phyloP scores from a whole-genome alignment of 257 asterid species.

The Gardenia jasminoides region DNA sequence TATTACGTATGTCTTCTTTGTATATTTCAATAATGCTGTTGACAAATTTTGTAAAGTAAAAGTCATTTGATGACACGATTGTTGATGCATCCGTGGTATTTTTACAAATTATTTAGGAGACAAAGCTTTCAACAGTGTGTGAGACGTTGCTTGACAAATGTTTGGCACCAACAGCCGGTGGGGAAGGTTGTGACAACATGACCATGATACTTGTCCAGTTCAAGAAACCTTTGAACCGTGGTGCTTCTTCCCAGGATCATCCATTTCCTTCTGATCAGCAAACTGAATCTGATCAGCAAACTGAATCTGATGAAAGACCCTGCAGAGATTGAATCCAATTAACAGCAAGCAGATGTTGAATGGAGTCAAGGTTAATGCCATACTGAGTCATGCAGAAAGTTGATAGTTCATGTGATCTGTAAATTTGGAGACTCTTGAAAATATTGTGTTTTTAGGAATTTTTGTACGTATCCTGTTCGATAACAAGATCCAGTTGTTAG shows the following conservation, averaged over 20 bases:
- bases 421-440: neutral
- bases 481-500: neutral
- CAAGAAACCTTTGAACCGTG: slow-evolving; percentile 37
- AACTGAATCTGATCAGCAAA: slow-evolving; percentile 5
- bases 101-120: slow-evolving; percentile 50
- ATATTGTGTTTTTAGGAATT: neutral
- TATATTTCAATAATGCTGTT: neutral
- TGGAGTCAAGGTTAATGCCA: neutral
- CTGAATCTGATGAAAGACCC: slow-evolving; percentile 4
- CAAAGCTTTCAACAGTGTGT: slow-evolving; percentile 73
- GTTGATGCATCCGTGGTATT: neutral
- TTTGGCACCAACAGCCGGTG: slow-evolving; percentile 83
- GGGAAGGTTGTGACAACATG: slow-evolving; percentile 96
- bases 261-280: neutral
- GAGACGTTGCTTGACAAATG: slow-evolving; percentile 68
- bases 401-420: slow-evolving; percentile 4
- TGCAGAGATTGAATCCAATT: neutral
- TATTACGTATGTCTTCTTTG: slow-evolving; percentile 42
- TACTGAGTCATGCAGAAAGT: neutral
- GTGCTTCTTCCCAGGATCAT: slow-evolving; percentile 11
- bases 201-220: slow-evolving; percentile 90
- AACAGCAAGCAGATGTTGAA: slow-evolving; percentile 1
- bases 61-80: neutral
- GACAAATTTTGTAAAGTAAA: slow-evolving; percentile 5
- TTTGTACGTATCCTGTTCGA: neutral